Conservation (phyloP, 106 monocot genomes). For the Posidonia australis region DNA sequence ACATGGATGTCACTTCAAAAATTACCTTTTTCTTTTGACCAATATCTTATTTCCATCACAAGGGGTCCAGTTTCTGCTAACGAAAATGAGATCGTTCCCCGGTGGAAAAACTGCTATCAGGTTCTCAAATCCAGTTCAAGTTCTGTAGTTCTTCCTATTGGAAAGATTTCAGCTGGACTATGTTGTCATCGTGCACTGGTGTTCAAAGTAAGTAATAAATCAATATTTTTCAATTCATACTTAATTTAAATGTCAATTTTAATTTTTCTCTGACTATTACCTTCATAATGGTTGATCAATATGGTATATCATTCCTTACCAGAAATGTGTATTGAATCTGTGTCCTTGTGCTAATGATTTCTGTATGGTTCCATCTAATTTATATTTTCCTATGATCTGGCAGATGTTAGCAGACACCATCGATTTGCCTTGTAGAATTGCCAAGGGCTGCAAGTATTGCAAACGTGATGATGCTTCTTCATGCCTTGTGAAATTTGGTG, state of each 20-base stretch:
- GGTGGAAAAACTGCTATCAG: constrained; percentile 52
- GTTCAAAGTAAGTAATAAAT: constrained; percentile 78
- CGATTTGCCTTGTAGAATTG: constrained; percentile 83
- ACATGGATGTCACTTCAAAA: background rate
- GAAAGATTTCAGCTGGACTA: constrained; percentile 71
- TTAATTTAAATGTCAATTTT: too few relatives aligned
- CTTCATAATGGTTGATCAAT: too few relatives aligned
- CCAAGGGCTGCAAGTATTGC: constrained; percentile 88
- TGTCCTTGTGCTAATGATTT: too few relatives aligned
- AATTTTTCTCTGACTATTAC: too few relatives aligned
- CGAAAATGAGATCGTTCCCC: constrained; percentile 41
- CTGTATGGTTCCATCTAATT: too few relatives aligned
- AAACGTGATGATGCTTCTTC: constrained; percentile 69
- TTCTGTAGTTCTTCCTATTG: constrained; percentile 65
- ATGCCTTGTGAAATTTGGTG: constrained; percentile 77
- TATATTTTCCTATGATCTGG: background rate
- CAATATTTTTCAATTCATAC: too few relatives aligned
- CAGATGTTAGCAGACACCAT: constrained; percentile 82
- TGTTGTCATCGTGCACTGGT: constrained; percentile 83
- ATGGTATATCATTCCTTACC: too few relatives aligned
- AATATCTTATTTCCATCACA: background rate
- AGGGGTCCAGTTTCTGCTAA: constrained; percentile 67
- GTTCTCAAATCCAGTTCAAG: constrained; percentile 31
- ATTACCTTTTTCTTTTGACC: background rate
- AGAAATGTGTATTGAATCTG: too few relatives aligned